phyloP scores from a whole-genome alignment of 2,329 filamentous ascomycete species.

The Chaetomiaceae sp. region DNA sequence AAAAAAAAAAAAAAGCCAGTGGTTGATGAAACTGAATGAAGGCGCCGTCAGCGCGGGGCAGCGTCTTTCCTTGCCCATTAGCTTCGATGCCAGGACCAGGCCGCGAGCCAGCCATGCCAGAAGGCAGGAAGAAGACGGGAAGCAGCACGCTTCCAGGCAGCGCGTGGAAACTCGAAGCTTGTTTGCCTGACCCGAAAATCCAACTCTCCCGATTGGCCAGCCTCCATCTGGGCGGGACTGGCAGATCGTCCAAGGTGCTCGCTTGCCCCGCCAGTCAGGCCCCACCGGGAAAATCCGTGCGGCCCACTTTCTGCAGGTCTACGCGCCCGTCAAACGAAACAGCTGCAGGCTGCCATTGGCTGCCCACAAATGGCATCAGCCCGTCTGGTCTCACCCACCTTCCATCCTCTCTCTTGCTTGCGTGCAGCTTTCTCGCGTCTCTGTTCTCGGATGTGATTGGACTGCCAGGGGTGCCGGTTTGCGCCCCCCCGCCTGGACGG shows the following conservation, averaged over 20 bases:
- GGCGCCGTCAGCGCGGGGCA: too few species aligned
- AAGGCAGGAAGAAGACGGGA: too few species aligned
- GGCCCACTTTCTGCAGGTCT: slow-evolving; percentile 3
- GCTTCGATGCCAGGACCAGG: too few species aligned
- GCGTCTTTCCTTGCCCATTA: too few species aligned
- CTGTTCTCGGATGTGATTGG: slow-evolving; percentile 14
- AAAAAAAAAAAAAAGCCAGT: too few species aligned
- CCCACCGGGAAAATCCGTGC: slow-evolving; percentile 13
- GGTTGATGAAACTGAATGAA: too few species aligned
- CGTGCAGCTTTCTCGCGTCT: slow-evolving; percentile 11
- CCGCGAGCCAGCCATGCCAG: too few species aligned
- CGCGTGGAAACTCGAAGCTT: slow-evolving; percentile 11
- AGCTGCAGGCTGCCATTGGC: slow-evolving; percentile 16
- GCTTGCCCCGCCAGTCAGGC: slow-evolving; percentile 19
- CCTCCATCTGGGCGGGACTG: not conserved
- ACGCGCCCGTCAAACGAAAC: slow-evolving; percentile 25
- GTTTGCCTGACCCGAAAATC: slow-evolving; percentile 6
- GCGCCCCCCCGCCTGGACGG: not conserved
- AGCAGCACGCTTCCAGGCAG: too few species aligned
- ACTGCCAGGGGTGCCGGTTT: not conserved
- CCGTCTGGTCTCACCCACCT: slow-evolving; percentile 11
- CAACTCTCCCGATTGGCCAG: slow-evolving; percentile 7
- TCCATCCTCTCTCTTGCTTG: not conserved
- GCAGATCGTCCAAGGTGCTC: slow-evolving; percentile 7
- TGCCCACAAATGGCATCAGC: slow-evolving; percentile 2